phyloP scores from a whole-genome alignment of 345 rosid species.

The Leavenworthia alabamica region DNA sequence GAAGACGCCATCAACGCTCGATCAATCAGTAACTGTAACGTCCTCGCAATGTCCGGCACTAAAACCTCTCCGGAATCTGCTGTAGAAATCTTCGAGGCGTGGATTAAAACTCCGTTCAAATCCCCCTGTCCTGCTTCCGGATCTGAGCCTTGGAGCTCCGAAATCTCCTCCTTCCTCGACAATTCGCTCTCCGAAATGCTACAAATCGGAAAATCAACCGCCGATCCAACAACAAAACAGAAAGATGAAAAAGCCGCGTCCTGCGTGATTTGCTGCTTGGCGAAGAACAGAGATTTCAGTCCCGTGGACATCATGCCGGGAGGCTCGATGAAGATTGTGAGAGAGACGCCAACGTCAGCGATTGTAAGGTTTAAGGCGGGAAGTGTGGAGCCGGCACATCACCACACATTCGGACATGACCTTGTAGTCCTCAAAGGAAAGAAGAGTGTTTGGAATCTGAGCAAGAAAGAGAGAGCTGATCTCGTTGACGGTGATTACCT shows the following conservation, averaged over 20 bases:
- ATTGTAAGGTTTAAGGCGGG: slow-evolving; percentile 71
- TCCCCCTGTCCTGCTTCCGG: slow-evolving; percentile 72
- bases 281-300: too few relatives aligned
- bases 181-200: slow-evolving; percentile 46
- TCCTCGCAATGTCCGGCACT: slow-evolving; percentile 68
- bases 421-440: slow-evolving; percentile 64
- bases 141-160: slow-evolving; percentile 53
- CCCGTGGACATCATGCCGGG: too few relatives aligned
- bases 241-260: background rate
- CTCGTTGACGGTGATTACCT: slow-evolving; percentile 62
- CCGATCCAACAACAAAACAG: background rate
- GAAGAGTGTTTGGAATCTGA: slow-evolving; percentile 82
- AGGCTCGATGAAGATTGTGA: slow-evolving; percentile 67
- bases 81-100: slow-evolving; percentile 53
- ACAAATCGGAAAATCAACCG: slow-evolving; percentile 37
- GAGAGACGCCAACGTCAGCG: slow-evolving; percentile 83
- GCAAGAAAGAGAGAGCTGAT: slow-evolving; percentile 57
- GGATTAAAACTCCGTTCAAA: slow-evolving; percentile 69
- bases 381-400: slow-evolving; percentile 90
- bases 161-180: slow-evolving; percentile 46
- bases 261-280: slow-evolving; percentile 30
- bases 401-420: slow-evolving; percentile 87
- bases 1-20: slow-evolving; percentile 64
- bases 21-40: slow-evolving; percentile 75
- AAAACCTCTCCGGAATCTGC: slow-evolving; percentile 54